Percentiles rank a stretch among this genome's conserved stretches.
Conservation (phyloP, 768 basidiomycete genomes). For the Galerina marginata region DNA sequence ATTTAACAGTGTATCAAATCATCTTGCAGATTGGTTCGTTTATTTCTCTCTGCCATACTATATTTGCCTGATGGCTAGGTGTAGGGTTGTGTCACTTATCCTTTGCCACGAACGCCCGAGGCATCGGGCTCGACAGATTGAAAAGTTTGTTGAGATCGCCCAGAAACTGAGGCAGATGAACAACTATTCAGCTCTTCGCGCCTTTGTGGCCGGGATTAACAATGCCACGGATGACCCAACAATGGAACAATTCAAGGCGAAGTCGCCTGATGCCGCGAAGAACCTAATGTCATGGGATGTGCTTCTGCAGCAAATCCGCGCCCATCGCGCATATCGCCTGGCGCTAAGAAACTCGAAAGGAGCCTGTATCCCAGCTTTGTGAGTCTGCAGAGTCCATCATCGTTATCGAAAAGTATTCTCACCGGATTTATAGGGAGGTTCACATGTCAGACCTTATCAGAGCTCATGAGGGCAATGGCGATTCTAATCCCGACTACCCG, state of each 20-base stretch:
- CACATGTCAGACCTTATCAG: constrained; percentile 90
- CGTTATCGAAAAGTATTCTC: constrained; percentile 4
- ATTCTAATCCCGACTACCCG: constrained; percentile 68
- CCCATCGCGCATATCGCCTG: constrained; percentile 90
- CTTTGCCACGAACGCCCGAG: constrained; percentile 83
- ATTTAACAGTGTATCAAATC: constrained; percentile 81
- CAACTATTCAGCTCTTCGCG: constrained; percentile 93
- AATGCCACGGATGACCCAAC: constrained; percentile 81
- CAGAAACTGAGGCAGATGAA: constrained; percentile 79
- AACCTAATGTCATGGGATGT: constrained; percentile 84
- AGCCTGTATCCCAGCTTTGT: constrained; percentile 88
- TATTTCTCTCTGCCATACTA: background rate
- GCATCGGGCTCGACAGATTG: constrained; percentile 79
- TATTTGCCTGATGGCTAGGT: background rate
- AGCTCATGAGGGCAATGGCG: constrained; percentile 84
- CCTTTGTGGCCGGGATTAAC: constrained; percentile 93
- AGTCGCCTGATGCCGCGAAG: constrained; percentile 73
- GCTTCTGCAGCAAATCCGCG: constrained; percentile 78
- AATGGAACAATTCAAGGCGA: constrained; percentile 72
- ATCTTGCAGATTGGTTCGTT: constrained; percentile 80
- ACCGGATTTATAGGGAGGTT: constrained; percentile 67
- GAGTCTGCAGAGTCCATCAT: constrained; percentile 22
- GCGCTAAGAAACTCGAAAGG: constrained; percentile 86
- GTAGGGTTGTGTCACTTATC: constrained; percentile 90
- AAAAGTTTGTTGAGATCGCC: constrained; percentile 88